A percentile compares a stretch with the other conserved stretches of the same genome.
phyloP scores from a whole-genome alignment of 768 basidiomycete species.

The Obba rivulosa region DNA sequence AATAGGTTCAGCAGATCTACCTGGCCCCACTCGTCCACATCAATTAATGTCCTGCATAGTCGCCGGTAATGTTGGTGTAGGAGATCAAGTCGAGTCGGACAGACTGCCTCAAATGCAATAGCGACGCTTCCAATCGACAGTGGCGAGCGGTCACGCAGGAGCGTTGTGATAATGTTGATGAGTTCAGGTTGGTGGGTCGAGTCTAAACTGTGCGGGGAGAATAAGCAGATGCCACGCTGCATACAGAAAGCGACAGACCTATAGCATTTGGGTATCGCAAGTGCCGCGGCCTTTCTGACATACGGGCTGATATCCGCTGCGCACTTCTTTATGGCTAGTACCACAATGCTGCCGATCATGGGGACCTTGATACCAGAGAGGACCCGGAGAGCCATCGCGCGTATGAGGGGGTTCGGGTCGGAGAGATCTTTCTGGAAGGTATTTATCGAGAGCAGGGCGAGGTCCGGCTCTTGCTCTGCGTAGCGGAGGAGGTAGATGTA shows the following conservation, averaged over 20 bases:
- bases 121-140: conserved; percentile 84
- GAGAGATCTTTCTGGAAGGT: conserved; percentile 96
- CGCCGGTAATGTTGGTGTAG: conserved; percentile 86
- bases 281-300: conserved; percentile 87
- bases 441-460: conserved; percentile 94
- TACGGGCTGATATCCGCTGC: conserved; percentile 91
- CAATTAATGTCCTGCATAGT: conserved; percentile 76
- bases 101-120: conserved; percentile 82
- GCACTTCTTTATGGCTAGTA: conserved; percentile 87
- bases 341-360: conserved; percentile 81
- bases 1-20: conserved; percentile 74
- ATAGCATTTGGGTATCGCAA: conserved; percentile 84
- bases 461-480: conserved; percentile 89
- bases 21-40: conserved; percentile 98
- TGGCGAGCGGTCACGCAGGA: conserved; percentile 72
- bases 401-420: conserved; percentile 88
- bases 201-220: conserved; percentile 54
- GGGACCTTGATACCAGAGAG: conserved; percentile 88
- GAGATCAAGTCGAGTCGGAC: conserved; percentile 80
- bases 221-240: background rate
- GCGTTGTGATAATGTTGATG: conserved; percentile 58
- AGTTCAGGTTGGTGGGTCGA: conserved; percentile 64
- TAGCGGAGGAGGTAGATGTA: conserved; percentile 97
- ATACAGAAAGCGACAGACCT: conserved; percentile 60
- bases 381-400: conserved; percentile 93